Conservation (phyloP, 2,329 filamentous ascomycete genomes). For the Chaetomiaceae sp. region DNA sequence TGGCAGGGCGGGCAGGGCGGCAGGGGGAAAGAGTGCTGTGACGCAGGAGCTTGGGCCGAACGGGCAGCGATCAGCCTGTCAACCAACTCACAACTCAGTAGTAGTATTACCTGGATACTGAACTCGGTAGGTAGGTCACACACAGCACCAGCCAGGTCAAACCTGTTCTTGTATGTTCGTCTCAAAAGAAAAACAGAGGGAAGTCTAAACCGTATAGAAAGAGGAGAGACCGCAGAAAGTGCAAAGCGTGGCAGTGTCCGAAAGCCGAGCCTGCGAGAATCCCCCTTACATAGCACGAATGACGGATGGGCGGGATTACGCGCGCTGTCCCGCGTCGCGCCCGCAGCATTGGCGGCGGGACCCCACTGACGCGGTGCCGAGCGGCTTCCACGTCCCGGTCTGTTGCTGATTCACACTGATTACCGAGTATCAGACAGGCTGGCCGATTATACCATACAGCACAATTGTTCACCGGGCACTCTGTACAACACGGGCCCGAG, state of each 20-base stretch:
- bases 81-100: no score
- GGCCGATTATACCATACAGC: no score
- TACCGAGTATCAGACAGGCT: no score
- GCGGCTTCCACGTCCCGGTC: neutral
- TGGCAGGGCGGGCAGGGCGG: constrained; percentile 15
- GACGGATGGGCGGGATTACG: neutral
- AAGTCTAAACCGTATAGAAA: no score
- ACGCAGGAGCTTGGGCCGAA: constrained; percentile 19
- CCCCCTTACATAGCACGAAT: neutral
- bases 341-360: neutral
- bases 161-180: no score
- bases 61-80: constrained; percentile 21
- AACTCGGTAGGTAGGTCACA: no score
- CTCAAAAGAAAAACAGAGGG: no score
- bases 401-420: neutral
- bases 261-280: constrained; percentile 9
- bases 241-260: constrained; percentile 13
- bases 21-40: constrained; percentile 10
- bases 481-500: no score
- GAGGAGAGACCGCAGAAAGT: no score
- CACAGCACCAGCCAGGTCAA: no score
- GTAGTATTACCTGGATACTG: no score
- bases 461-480: no score
- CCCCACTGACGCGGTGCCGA: neutral
- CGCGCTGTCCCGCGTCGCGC: neutral